Conservation (phyloP, 2,329 filamentous ascomycete species). For the Balansia obtecta region DNA sequence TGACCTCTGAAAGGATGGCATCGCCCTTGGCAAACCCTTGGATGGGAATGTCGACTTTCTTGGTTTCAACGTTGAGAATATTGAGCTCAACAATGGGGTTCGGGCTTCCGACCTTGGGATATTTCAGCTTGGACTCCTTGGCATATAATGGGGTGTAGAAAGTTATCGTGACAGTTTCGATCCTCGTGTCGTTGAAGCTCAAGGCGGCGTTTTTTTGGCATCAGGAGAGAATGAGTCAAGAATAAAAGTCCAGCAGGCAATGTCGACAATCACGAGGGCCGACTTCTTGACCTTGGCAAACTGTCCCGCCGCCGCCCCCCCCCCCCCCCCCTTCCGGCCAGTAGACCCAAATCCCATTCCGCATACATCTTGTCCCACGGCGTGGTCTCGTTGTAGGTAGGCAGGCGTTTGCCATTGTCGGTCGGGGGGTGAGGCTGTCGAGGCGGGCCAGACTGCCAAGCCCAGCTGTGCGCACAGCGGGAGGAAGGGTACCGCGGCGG, state of each 20-base stretch:
- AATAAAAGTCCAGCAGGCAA: no score
- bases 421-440: conserved; percentile 41
- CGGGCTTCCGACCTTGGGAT: conserved; percentile 56
- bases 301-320: no score
- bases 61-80: conserved; percentile 38
- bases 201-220: conserved; percentile 78
- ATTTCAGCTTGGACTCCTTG: conserved; percentile 47
- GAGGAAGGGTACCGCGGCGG: conserved; percentile 8
- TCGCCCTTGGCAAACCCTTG: conserved; percentile 47
- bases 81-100: conserved; percentile 54
- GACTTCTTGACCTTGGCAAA: conserved; percentile 29
- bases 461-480: conserved; percentile 10
- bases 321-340: no score
- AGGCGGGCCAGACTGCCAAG: conserved; percentile 34
- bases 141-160: conserved; percentile 58
- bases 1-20: conserved; percentile 53
- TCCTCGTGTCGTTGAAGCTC: conserved; percentile 69
- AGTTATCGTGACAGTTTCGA: conserved; percentile 51
- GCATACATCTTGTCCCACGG: conserved; percentile 28
- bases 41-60: conserved; percentile 35
- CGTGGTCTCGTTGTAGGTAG: conserved; percentile 50
- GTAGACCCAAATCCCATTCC: no score
- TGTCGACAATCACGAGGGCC: conserved; percentile 47
- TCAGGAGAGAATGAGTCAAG: no score
- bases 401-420: conserved; percentile 41